These are phyloP conservation scores for Hanseniaspora singularis DNA, from an alignment of 805 yeast species.

Conservation along the genomic window DNA sequence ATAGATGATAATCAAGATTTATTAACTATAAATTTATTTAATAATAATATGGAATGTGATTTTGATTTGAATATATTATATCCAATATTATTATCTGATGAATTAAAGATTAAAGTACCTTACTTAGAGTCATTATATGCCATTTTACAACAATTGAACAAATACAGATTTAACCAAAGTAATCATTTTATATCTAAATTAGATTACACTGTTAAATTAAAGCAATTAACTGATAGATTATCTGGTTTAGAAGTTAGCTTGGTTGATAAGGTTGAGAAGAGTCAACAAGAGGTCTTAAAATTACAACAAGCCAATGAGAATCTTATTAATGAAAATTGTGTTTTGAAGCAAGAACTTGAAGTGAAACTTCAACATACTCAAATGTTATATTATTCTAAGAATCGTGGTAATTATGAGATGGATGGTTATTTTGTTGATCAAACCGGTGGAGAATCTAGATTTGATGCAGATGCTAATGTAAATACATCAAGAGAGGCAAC, in stretches of 20 bases:
- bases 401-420: too few relatives aligned
- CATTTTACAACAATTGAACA: slow-evolving; percentile 50
- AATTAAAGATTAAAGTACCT: slow-evolving; percentile 73
- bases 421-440: slow-evolving; percentile 5
- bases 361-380: slow-evolving; percentile 13
- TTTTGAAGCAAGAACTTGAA: slow-evolving; percentile 11
- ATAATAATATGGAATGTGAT: slow-evolving; percentile 37
- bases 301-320: neutral
- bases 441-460: too few relatives aligned
- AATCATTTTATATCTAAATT: slow-evolving; percentile 24
- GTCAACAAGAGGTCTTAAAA: too few relatives aligned
- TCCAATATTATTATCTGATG: slow-evolving; percentile 85
- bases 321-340: neutral
- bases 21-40: slow-evolving; percentile 29
- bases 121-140: slow-evolving; percentile 82
- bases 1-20: slow-evolving; percentile 37
- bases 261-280: neutral
- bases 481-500: too few relatives aligned
- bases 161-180: slow-evolving; percentile 35
- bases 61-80: slow-evolving; percentile 70
- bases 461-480: too few relatives aligned
- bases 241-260: slow-evolving; percentile 1
- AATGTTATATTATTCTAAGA: too few relatives aligned
- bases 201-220: slow-evolving; percentile 16
- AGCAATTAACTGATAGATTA: slow-evolving; percentile 22